Percentiles rank a stretch among this genome's conserved stretches.
These are phyloP conservation scores for Schoenoplectus tabernaemontani DNA, from an alignment of 202 grass and related monocot genomes.

Conservation along the genomic window DNA sequence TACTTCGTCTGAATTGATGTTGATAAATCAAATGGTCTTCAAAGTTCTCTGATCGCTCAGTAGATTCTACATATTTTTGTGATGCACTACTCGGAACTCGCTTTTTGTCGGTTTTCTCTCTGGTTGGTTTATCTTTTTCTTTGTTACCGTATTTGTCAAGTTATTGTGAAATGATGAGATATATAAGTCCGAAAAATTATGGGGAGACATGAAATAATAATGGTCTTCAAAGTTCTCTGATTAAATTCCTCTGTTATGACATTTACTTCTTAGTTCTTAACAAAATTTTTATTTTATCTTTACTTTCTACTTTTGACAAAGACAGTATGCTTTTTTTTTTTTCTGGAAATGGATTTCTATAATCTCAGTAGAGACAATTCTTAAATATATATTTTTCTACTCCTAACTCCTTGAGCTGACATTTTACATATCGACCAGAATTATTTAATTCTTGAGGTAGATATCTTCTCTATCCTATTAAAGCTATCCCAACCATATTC, in stretches of 20 bases:
- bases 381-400: too few species aligned
- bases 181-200: constrained; percentile 3
- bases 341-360: too few species aligned
- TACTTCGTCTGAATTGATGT: constrained; percentile 2
- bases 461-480: too few species aligned
- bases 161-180: background rate
- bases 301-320: too few species aligned
- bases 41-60: constrained; percentile 23
- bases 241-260: background rate
- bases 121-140: background rate
- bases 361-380: too few species aligned
- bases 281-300: too few species aligned
- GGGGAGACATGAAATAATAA: constrained; percentile 3
- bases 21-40: constrained; percentile 3
- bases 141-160: background rate
- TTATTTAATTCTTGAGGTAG: too few species aligned
- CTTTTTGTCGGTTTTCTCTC: background rate
- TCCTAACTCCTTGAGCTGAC: too few species aligned
- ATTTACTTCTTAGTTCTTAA: too few species aligned
- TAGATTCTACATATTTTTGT: background rate
- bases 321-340: background rate
- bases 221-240: constrained; percentile 16
- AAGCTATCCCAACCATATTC: too few species aligned
- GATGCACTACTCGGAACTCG: background rate
- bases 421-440: too few species aligned